phyloP scores from a whole-genome alignment of 2,329 filamentous ascomycete genomes.

The Xylariaceae sp. region DNA sequence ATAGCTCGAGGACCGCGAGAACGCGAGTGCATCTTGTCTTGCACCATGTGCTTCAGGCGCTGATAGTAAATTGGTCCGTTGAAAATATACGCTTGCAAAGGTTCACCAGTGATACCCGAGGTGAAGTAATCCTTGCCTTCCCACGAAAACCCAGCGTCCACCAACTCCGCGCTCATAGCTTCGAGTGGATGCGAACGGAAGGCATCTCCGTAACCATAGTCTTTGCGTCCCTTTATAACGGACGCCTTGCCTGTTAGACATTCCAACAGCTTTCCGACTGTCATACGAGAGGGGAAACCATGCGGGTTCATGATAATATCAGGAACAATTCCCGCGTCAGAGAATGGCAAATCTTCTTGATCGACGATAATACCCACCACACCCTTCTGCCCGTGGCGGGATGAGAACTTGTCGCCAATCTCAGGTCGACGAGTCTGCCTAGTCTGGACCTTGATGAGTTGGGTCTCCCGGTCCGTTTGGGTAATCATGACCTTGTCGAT shows the following conservation, averaged over 20 bases:
- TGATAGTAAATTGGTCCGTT: slow-evolving; percentile 99
- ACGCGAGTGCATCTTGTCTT: slow-evolving; percentile 98
- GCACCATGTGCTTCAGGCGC: slow-evolving; percentile 99
- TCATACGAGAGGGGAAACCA: slow-evolving; percentile 99
- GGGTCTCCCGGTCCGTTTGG: slow-evolving; percentile 77
- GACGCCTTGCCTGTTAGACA: slow-evolving; percentile 92
- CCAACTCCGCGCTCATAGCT: slow-evolving; percentile 79
- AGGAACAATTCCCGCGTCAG: slow-evolving; percentile 81
- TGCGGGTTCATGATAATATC: slow-evolving; percentile 99
- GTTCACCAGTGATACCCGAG: slow-evolving; percentile 88
- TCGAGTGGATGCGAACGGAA: slow-evolving; percentile 80
- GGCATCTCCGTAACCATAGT: slow-evolving; percentile 78
- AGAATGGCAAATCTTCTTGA: slow-evolving; percentile 95
- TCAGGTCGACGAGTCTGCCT: slow-evolving; percentile 94
- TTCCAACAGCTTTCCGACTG: slow-evolving; percentile 95
- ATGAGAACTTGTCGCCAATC: slow-evolving; percentile 97
- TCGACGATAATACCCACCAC: slow-evolving; percentile 95
- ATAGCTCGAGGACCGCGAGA: slow-evolving; percentile 85
- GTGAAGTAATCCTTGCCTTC: slow-evolving; percentile 97
- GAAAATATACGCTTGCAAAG: slow-evolving; percentile 92
- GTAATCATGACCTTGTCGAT: slow-evolving; percentile 97
- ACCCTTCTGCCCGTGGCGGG: slow-evolving; percentile 95
- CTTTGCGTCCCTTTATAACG: slow-evolving; percentile 73
- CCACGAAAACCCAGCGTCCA: slow-evolving; percentile 89
- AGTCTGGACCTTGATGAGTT: slow-evolving; percentile 88